Evolutionary conservation across 176 grass and related monocot species (phyloP).

Genomic region (Puya raimondii): DNA sequence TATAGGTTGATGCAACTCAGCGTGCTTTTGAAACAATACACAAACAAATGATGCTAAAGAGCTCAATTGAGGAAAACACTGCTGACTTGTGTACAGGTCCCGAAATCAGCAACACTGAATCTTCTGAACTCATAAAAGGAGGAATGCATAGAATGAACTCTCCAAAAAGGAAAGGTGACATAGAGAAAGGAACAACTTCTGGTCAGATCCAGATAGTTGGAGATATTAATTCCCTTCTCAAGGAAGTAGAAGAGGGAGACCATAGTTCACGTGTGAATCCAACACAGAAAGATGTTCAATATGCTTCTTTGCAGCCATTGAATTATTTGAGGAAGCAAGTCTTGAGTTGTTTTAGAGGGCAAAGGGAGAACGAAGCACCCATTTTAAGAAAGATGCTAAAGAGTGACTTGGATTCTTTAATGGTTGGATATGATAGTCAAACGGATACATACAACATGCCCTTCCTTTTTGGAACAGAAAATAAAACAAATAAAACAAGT

Average conservation of each 20-base stretch:
- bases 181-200: conserved; percentile 36
- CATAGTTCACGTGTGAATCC: conserved; percentile 18
- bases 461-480: conserved; percentile 42
- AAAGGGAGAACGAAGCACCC: conserved; percentile 23
- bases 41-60: conserved; percentile 56
- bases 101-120: conserved; percentile 14
- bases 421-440: conserved; percentile 63
- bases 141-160: conserved; percentile 27
- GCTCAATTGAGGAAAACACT: conserved; percentile 21
- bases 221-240: conserved; percentile 74
- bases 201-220: conserved; percentile 55
- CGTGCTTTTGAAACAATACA: conserved; percentile 65
- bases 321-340: conserved; percentile 17
- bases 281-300: conserved; percentile 14
- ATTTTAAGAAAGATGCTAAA: conserved; percentile 63
- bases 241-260: conserved; percentile 55
- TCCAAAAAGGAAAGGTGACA: conserved; percentile 16
- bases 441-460: conserved; percentile 62
- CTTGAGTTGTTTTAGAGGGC: conserved; percentile 25
- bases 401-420: conserved; percentile 51
- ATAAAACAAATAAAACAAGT: conserved; percentile 40
- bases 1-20: conserved; percentile 66
- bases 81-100: conserved; percentile 8
- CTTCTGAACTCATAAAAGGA: conserved; percentile 23
- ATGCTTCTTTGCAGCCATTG: conserved; percentile 21